Base-by-base conservation (phyloP, 139 green algal species). In the Tetradesmus lagerheimii region DNA sequence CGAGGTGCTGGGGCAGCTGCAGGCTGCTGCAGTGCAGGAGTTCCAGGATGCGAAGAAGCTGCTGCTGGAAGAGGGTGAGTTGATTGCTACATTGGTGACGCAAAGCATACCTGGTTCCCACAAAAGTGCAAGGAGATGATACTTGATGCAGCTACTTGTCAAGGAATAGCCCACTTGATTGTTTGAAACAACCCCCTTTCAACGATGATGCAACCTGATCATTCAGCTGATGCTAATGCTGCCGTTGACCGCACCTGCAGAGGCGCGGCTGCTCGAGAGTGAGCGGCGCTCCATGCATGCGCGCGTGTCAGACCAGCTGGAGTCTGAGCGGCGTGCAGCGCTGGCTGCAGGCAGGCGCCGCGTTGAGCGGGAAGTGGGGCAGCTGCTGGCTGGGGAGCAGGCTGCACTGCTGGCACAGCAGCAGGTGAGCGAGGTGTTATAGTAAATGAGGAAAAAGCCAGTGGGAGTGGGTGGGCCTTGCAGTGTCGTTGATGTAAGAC, bases 251-350 rank as follows among this genome's bases (percentile, higher is more conserved):
- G 1, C 57, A 31, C 57, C 35, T 82, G 62, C 88, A 91, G 88
- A 91, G 88, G 50, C 29, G 29, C 88, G 80, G 41, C 71, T 93
- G 38, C 71, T 92, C 38, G 89, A 91, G 39, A 71, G 89, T 39
- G 90, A 92, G 85, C 88, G 91, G 31, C 41, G 57, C 27, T 64
- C 75, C 37, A 93, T 93, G 91, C 84, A 88, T 34, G 66, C 43
- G n/a, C 80, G 57, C 11, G 88, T 93, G 88, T 39, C 81, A 57
- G 85, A 90, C 8, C 82, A 77, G 23, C 43, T 93, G 45, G 91
- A 93, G 53, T n/a, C 25, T 20, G 91, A 93, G 91, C 80, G 85
- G 34, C 66, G 78, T 1, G 37, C 76, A 34, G 79, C 89, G 53
- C 43, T 93, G 74, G 84, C 91, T 6, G 66, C 71, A 29, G 89